Evolutionary conservation across 2,329 filamentous ascomycete species (phyloP), one percentile per base, ranked within the genome.

Genomic region (Raffaelea arxii): DNA sequence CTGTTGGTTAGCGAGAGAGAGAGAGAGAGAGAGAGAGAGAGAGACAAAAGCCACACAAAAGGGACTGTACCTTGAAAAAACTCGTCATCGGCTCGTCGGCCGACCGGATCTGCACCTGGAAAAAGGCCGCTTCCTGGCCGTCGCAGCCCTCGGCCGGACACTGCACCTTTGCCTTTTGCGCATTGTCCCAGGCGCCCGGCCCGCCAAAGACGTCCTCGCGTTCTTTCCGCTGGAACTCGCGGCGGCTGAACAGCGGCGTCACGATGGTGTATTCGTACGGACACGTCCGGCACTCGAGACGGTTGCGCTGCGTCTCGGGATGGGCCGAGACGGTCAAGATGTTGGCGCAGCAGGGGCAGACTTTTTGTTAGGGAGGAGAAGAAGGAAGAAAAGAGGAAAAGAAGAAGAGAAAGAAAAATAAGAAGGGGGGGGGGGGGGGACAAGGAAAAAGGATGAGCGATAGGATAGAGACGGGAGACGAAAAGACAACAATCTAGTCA

Each of bases 21-120:
- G 3, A n/a, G 11, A 25, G 5, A 24, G 14, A 23, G 25, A 9
- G 16, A 30, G 23, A 36, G 16, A 27, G 14, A 39, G 5, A 12
- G 41, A 30, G 10, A 27, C n/a, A 44, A 36, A 18, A 30, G 6
- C 25, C 11, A 42, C 2, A 22, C 16, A 30, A 22, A 53, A n/a
- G n/a, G n/a, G n/a, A n/a, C n/a, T n/a, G n/a, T 59, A 87, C 85
- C 78, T 89, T 92, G 68, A 84, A 94, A 67, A 97, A 97, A 50
- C 82, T 91, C 55, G 92, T 98, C 86, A 95, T 96, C 50, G 92
- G 92, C 74, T 98, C 92, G 68, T 98, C 92, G 44, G 92, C 92
- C 72, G 88, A 94, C 56, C 92, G 82, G 67, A 97, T 97, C 75
- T 98, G 92, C 56, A 97, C 81, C 72, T 95, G 88, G 71, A 90